These are phyloP conservation scores for Candida sojae DNA, from an alignment of 1,139 yeast species.

Conservation along the genomic window DNA sequence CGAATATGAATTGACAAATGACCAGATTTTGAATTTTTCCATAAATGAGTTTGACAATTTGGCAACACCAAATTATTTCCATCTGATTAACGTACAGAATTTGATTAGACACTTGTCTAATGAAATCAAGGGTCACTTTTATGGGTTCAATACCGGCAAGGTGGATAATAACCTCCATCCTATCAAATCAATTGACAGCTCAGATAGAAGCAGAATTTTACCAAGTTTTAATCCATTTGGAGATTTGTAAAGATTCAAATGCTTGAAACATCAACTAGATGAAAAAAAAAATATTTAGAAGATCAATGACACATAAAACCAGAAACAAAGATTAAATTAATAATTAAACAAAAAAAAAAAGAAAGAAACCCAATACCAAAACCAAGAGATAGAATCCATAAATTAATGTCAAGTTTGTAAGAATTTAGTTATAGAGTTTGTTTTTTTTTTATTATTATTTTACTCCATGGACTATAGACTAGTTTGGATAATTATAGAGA, in stretches of 20 bases:
- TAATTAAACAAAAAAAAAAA: neutral
- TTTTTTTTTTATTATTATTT: neutral
- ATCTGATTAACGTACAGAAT: slow-evolving; percentile 40
- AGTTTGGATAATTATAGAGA: slow-evolving; percentile 7
- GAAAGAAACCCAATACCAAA: neutral
- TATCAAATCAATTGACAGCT: slow-evolving; percentile 1
- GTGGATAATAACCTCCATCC: neutral
- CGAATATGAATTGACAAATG: slow-evolving; percentile 45
- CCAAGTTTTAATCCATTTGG: slow-evolving; percentile 37
- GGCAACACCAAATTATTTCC: slow-evolving; percentile 43
- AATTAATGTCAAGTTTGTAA: neutral
- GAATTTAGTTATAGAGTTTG: slow-evolving; percentile 3
- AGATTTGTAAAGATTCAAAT: slow-evolving; percentile 12
- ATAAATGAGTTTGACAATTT: slow-evolving; percentile 39
- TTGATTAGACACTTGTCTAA: slow-evolving; percentile 33
- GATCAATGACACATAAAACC: too few species aligned
- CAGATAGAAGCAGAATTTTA: slow-evolving; percentile 16
- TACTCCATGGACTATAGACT: slow-evolving; percentile 5
- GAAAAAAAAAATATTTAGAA: too few species aligned
- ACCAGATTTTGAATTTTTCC: slow-evolving; percentile 43
- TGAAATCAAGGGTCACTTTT: slow-evolving; percentile 43
- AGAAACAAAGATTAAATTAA: neutral
- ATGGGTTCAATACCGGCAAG: slow-evolving; percentile 36
- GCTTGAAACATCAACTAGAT: neutral
- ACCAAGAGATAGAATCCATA: neutral